Evolutionary conservation across 202 grass and related monocot genomes (phyloP), one percentile per base, ranked within the genome.

Genomic region (Bolboschoenoplectus hybrid): DNA sequence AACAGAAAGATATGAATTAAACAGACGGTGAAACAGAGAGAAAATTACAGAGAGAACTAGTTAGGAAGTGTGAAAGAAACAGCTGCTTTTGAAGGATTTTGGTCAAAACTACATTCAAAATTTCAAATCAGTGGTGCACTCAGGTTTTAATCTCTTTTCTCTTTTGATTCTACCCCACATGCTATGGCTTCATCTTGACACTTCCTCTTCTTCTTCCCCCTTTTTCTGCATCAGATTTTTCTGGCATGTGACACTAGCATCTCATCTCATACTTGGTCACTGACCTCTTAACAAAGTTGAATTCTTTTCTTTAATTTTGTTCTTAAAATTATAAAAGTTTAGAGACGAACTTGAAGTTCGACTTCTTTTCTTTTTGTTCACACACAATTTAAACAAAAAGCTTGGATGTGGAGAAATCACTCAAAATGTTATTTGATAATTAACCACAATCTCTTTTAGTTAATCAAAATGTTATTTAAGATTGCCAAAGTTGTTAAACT

Each of bases 31-130:
- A 61, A 80, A 61, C 55, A 80, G 53, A 60, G 53, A 80, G 53
- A 80, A 80, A 12, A 56, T 17, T 56, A 51, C 35, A 79, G 35
- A 20, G 75, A 41, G 13, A 60, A 41, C 14, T 1, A 2, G 53
- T 58, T 41, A 80, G 7, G 7, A 56, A 72, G 66, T 84, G 65
- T 72, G 82, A 84, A 84, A 84, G 51, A 84, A 56, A 40, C 46
- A 58, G 40, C 5, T 0, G 14, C 3, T 2, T 52, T 84, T n/a
- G 34, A 84, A 72, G 44, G 46, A 84, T 84, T 26, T 55, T 72
- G 82, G 82, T 84, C 82, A 84, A 84, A 83, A 57, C 26, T 71
- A 60, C 34, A 72, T 69, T 69, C 51, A 71, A 71, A 71, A 58
- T 84, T 69, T 69, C 51, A 71, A 71, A 71, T 72, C 46, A 43